These are phyloP conservation scores for Babesia caballi DNA, from an alignment of 169 alveolate species.

Conservation along the genomic window DNA sequence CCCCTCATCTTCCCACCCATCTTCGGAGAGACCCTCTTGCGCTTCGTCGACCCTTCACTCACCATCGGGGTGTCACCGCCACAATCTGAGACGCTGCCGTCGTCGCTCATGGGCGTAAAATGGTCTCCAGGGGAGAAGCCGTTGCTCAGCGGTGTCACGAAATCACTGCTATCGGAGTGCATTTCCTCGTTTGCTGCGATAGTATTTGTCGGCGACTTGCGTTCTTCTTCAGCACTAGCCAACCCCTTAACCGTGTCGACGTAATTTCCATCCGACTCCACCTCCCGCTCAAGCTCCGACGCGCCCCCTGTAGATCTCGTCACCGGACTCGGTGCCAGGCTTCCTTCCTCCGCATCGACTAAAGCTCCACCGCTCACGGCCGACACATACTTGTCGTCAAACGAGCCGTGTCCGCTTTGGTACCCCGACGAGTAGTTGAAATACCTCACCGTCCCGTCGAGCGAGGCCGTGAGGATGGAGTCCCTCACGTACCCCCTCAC, in stretches of 20 bases:
- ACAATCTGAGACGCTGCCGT: too few species aligned
- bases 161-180: background rate
- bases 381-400: background rate
- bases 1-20: background rate
- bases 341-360: background rate
- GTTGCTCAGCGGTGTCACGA: slow-evolving; percentile 1
- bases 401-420: background rate
- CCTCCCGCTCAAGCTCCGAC: background rate
- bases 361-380: background rate
- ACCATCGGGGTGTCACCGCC: background rate
- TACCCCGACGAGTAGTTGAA: slow-evolving; percentile 6
- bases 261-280: background rate
- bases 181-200: background rate
- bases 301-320: background rate
- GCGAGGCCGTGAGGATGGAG: slow-evolving; percentile 42
- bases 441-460: slow-evolving; percentile 55
- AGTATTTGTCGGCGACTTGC: background rate
- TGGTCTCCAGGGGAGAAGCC: background rate
- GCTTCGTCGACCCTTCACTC: background rate
- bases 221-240: background rate
- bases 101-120: slow-evolving; percentile 17
- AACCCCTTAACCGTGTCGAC: background rate
- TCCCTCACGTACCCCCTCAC: slow-evolving; percentile 30
- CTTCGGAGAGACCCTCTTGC: background rate
- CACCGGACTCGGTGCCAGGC: background rate